Conservation (phyloP, 805 yeast species). For the Saturnispora gosingensis region DNA sequence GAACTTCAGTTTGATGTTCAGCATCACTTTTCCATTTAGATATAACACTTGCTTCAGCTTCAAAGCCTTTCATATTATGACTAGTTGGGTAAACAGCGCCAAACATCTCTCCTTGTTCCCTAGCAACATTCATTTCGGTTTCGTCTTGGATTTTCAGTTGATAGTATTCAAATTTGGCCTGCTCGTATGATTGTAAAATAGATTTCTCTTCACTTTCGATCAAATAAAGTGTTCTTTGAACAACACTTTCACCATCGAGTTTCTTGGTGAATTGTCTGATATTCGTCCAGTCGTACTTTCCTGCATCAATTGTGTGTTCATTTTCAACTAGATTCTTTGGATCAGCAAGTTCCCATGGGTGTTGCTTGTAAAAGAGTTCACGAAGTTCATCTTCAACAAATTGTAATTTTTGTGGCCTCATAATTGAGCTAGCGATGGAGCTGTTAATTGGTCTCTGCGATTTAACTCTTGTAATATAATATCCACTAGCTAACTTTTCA, state of each 20-base stretch:
- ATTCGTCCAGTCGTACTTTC: slow-evolving; percentile 62
- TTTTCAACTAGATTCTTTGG: slow-evolving; percentile 80
- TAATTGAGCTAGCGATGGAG: slow-evolving; percentile 26
- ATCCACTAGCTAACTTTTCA: slow-evolving; percentile 12
- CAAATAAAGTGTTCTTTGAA: slow-evolving; percentile 60
- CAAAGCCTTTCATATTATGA: slow-evolving; percentile 57
- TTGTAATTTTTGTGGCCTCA: slow-evolving; percentile 43
- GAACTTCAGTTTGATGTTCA: slow-evolving; percentile 46
- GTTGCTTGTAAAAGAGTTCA: slow-evolving; percentile 76
- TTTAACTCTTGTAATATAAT: slow-evolving; percentile 40
- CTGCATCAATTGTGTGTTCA: slow-evolving; percentile 43
- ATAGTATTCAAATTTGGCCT: slow-evolving; percentile 83
- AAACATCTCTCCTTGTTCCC: slow-evolving; percentile 78
- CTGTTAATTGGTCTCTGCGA: slow-evolving; percentile 27
- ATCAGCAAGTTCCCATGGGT: slow-evolving; percentile 96
- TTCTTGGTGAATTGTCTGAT: slow-evolving; percentile 65
- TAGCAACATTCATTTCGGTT: slow-evolving; percentile 56
- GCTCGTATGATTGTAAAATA: slow-evolving; percentile 65
- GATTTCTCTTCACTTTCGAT: slow-evolving; percentile 30
- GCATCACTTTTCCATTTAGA: slow-evolving; percentile 72
- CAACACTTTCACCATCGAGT: slow-evolving; percentile 84
- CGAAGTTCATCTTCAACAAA: slow-evolving; percentile 77
- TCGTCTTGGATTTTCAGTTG: slow-evolving; percentile 78
- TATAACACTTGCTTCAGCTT: slow-evolving; percentile 60
- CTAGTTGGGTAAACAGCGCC: slow-evolving; percentile 67